Base-by-base conservation (phyloP, 495 filamentous ascomycete genomes). In the Neurospora intermedia region DNA sequence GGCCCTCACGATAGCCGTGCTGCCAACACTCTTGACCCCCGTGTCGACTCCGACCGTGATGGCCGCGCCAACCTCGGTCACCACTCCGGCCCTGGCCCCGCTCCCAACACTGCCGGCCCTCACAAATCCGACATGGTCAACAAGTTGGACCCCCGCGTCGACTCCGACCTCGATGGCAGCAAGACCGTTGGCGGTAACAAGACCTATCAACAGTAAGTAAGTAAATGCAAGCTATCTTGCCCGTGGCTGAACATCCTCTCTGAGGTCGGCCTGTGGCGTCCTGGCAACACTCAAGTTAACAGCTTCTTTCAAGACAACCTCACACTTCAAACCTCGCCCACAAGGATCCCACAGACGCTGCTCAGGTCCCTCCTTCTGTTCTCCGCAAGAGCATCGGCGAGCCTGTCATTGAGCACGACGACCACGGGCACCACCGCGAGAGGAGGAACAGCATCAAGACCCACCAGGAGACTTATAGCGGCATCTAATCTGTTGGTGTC, bases 131-230 rank as follows among this genome's bases (percentile, higher is more conserved):
- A 88, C 75, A 71, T 85, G 38, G 72, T 80, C 70, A 87, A 89
- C 82, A 88, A 88, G 80, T 40, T 81, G 9, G 86, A 89, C 69
- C 88, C 88, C 16, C 82, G 86, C 42, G 84, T 88, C 69, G 86
- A 87, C 76, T 84, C 81, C 0, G 82, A 88, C 71, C 82, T 85
- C 0, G 83, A 85, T 76, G 78, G 81, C 69, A 82, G 80, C 76
- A 74, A 75, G 74, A 86, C 84, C n/a, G 1, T 81, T 38, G 84
- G 84, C 41, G 82, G 79, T 69, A 79, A 84, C 81, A 84, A 80
- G 77, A 85, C 84, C 31, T 83, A 80, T 72, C 23, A 66, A 31
- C 81, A 80, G 81, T 82, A 82, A 81, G 82, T 86, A 83, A 83
- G 83, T 84, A 76, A 40, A 70, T 23, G 31, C 66, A 5, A 38